Evolutionary conservation across 2,329 filamentous ascomycete species (phyloP).

Genomic region (Hypoxylon sp.): DNA sequence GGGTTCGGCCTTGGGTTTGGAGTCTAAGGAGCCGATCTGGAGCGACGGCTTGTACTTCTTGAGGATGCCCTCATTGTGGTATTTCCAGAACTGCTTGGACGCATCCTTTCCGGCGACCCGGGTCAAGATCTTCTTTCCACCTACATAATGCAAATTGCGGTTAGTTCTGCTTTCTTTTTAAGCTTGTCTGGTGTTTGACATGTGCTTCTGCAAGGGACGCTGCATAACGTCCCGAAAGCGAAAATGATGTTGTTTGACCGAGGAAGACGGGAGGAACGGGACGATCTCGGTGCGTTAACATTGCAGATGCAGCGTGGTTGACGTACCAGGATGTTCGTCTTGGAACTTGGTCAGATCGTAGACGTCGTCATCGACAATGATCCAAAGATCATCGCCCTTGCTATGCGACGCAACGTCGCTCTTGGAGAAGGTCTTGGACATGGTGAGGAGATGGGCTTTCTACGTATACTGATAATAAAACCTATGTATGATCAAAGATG

Average conservation of each 20-base stretch:
- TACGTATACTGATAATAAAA: constrained; percentile 11
- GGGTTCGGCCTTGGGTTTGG: constrained; percentile 75
- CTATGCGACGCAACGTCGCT: constrained; percentile 92
- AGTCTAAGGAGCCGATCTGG: constrained; percentile 86
- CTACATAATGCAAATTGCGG: constrained; percentile 44
- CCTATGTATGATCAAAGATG: constrained; percentile 1
- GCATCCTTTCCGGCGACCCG: constrained; percentile 71
- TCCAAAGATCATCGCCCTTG: constrained; percentile 84
- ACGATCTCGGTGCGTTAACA: background rate
- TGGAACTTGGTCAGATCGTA: constrained; percentile 93
- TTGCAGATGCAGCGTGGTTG: too few species aligned
- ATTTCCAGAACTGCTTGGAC: constrained; percentile 74
- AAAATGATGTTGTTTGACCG: constrained; percentile 14
- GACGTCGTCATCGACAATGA: constrained; percentile 92
- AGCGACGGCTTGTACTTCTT: constrained; percentile 84
- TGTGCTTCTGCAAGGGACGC: background rate
- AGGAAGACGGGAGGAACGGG: background rate
- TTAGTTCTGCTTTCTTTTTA: constrained; percentile 13
- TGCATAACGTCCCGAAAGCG: background rate
- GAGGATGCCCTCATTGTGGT: constrained; percentile 84
- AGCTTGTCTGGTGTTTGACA: background rate
- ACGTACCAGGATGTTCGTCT: constrained; percentile 80
- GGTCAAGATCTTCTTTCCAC: constrained; percentile 71
- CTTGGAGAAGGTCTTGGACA: constrained; percentile 87
- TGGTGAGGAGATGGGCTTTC: constrained; percentile 48